A percentile compares a stretch with the other conserved stretches of the same genome.
Conservation (phyloP, 352 stramenopile genomes). For the Aphanomyces stellatus region DNA sequence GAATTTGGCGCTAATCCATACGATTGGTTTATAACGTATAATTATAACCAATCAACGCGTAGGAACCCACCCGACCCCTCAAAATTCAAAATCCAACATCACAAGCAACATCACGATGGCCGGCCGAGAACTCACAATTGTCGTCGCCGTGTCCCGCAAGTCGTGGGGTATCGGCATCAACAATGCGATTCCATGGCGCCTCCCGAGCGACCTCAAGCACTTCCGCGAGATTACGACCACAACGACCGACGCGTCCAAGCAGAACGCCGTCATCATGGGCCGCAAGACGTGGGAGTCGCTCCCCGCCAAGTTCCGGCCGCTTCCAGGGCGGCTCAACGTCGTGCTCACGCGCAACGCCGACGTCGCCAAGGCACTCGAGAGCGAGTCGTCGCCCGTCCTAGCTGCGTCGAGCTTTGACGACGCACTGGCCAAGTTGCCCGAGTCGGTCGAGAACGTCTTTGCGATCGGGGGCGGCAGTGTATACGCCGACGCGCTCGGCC, state of each 20-base stretch:
- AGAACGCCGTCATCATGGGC: slow-evolving; percentile 99
- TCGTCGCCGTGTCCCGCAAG: slow-evolving; percentile 81
- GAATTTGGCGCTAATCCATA: background rate
- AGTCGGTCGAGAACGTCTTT: slow-evolving; percentile 88
- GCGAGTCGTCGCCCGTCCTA: slow-evolving; percentile 38
- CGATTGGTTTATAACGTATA: background rate
- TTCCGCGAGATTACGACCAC: slow-evolving; percentile 92
- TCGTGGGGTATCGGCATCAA: slow-evolving; percentile 82
- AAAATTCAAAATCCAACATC: background rate
- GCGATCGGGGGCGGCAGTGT: slow-evolving; percentile 95
- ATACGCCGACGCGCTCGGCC: slow-evolving; percentile 90
- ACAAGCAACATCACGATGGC: background rate
- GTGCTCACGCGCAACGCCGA: slow-evolving; percentile 85
- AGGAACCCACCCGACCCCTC: background rate
- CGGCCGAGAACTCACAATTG: slow-evolving; percentile 45
- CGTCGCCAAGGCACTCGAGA: background rate
- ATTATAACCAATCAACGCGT: background rate
- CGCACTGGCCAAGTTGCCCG: slow-evolving; percentile 75
- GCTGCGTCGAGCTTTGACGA: slow-evolving; percentile 84
- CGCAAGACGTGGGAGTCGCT: slow-evolving; percentile 99
- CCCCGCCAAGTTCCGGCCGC: slow-evolving; percentile 91
- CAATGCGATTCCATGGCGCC: slow-evolving; percentile 89
- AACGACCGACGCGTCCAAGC: slow-evolving; percentile 23
- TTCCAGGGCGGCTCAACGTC: slow-evolving; percentile 94
- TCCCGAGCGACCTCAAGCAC: slow-evolving; percentile 94